Evolutionary conservation across 2,329 filamentous ascomycete species (phyloP).

Genomic region (Phaeosphaeriaceae sp.): DNA sequence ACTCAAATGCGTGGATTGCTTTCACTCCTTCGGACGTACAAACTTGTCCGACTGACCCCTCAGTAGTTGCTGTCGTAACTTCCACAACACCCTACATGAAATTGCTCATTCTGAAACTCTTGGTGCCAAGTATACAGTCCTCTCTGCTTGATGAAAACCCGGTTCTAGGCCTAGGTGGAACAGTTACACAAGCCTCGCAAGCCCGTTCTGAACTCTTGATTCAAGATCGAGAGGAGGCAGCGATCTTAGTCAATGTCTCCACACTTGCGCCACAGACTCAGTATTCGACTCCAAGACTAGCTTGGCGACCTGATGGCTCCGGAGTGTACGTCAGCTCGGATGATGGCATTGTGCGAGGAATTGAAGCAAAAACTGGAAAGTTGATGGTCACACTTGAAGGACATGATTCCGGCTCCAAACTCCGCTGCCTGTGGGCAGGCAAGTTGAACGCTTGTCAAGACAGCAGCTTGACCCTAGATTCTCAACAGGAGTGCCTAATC

Average conservation of each 20-base stretch:
- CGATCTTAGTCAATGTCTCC: constrained; percentile 65
- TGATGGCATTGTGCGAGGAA: constrained; percentile 66
- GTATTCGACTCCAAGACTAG: constrained; percentile 67
- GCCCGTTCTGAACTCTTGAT: constrained; percentile 58
- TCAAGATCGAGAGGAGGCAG: constrained; percentile 64
- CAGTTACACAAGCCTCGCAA: constrained; percentile 58
- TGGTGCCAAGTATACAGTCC: constrained; percentile 54
- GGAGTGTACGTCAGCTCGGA: constrained; percentile 71
- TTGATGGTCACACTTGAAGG: constrained; percentile 58
- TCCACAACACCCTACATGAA: constrained; percentile 68
- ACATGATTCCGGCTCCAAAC: constrained; percentile 64
- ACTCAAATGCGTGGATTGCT: constrained; percentile 68
- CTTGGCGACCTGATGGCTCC: constrained; percentile 66
- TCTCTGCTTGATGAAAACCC: constrained; percentile 5
- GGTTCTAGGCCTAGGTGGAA: constrained; percentile 6
- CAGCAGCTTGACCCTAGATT: constrained; percentile 13
- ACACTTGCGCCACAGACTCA: constrained; percentile 68
- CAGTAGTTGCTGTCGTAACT: constrained; percentile 64
- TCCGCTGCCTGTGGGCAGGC: constrained; percentile 65
- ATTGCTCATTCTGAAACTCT: constrained; percentile 63
- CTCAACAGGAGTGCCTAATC: constrained; percentile 61
- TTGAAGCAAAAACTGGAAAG: constrained; percentile 66
- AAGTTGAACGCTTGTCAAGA: constrained; percentile 41
- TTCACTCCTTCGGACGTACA: constrained; percentile 67
- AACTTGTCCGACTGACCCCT: constrained; percentile 61